Evolutionary conservation across 352 stramenopile genomes (phyloP).

Genomic region (Globisporangium uncinulatum): DNA sequence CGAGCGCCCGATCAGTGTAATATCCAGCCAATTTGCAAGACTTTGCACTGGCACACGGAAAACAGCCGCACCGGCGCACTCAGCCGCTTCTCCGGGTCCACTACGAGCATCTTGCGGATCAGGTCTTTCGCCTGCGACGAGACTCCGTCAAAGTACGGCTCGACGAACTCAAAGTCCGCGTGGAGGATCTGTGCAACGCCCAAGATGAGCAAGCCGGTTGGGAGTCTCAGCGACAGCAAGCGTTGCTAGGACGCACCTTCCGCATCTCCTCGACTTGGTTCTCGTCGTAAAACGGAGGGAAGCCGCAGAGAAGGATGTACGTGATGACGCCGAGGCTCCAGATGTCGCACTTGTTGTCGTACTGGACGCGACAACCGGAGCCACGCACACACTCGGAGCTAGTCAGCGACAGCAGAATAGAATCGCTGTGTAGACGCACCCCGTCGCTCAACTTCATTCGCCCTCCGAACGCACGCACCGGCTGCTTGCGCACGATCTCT

Average conservation of each 20-base stretch:
- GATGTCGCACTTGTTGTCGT: slow-evolving; percentile 95
- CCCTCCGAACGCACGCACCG: slow-evolving; percentile 16
- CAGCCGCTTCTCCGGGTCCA: slow-evolving; percentile 82
- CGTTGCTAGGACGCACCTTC: slow-evolving; percentile 29
- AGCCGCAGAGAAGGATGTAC: slow-evolving; percentile 75
- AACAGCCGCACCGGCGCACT: slow-evolving; percentile 25
- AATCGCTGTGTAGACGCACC: too few species aligned
- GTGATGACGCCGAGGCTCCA: slow-evolving; percentile 80
- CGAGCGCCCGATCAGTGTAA: too few species aligned
- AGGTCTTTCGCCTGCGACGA: slow-evolving; percentile 90
- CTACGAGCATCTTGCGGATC: slow-evolving; percentile 90
- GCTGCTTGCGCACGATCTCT: slow-evolving; percentile 92
- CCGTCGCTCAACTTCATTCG: too few species aligned
- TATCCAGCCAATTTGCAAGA: too few species aligned
- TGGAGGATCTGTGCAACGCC: slow-evolving; percentile 45
- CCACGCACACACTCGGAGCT: too few species aligned
- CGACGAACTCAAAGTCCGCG: slow-evolving; percentile 89
- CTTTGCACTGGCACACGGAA: too few species aligned
- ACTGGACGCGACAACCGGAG: slow-evolving; percentile 28
- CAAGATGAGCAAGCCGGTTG: background rate
- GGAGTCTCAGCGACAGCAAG: slow-evolving; percentile 2
- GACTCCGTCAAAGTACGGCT: slow-evolving; percentile 90
- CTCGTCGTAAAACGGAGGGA: slow-evolving; percentile 96
- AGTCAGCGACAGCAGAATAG: too few species aligned
- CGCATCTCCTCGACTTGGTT: slow-evolving; percentile 82